phyloP scores from a whole-genome alignment of 129 eudicot genomes.

The Centaurea solstitialis region DNA sequence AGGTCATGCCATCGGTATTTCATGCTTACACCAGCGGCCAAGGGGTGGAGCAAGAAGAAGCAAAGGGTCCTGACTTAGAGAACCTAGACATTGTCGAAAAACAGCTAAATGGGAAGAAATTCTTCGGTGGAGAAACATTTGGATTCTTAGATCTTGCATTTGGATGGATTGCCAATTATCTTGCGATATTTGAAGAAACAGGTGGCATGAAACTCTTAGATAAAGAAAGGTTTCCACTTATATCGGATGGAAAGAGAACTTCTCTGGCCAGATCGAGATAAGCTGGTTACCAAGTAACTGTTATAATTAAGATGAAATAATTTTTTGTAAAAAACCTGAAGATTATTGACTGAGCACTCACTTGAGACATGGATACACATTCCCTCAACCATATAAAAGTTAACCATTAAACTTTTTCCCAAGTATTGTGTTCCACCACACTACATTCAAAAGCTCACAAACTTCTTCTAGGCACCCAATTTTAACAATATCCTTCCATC shows the following conservation, averaged over 20 bases:
- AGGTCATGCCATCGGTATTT: constrained; percentile 44
- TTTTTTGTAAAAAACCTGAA: too few relatives aligned
- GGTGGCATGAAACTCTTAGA: constrained; percentile 37
- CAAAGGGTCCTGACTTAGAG: constrained; percentile 23
- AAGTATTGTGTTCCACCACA: too few relatives aligned
- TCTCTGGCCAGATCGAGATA: constrained; percentile 54
- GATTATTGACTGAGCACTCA: too few relatives aligned
- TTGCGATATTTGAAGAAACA: constrained; percentile 42
- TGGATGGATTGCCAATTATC: constrained; percentile 59
- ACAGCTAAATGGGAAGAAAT: constrained; percentile 55
- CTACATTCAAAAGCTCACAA: too few relatives aligned
- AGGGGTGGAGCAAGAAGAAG: constrained; percentile 58
- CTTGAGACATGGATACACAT: too few relatives aligned
- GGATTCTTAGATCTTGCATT: constrained; percentile 61
- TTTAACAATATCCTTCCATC: too few relatives aligned
- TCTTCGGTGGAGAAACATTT: constrained; percentile 60
- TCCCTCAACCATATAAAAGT: too few relatives aligned
- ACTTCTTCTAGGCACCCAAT: too few relatives aligned
- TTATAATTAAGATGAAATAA: too few relatives aligned
- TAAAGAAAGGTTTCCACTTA: constrained; percentile 44
- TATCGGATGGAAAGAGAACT: constrained; percentile 51
- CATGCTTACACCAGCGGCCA: constrained; percentile 30
- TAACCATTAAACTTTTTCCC: too few relatives aligned
- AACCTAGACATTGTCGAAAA: constrained; percentile 51
- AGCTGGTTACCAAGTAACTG: constrained; percentile 53